Conservation (phyloP, 768 basidiomycete species). For the Daedaleopsis sinensis region DNA sequence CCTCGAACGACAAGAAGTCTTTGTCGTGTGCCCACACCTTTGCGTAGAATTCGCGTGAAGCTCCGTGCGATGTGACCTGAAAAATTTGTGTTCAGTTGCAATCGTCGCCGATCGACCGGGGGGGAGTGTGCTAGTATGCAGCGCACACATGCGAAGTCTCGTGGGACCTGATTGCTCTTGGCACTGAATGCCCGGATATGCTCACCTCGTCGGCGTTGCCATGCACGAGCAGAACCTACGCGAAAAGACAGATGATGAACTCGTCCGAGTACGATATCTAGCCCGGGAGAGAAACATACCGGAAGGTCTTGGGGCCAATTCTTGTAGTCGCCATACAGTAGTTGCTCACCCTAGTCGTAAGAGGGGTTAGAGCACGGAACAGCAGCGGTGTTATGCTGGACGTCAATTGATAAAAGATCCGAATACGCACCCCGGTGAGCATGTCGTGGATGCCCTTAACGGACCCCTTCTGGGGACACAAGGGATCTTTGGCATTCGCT, state of each 20-base stretch:
- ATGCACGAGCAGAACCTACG: constrained; percentile 62
- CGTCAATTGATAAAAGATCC: neutral
- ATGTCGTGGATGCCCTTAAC: constrained; percentile 24
- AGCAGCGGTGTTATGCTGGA: no score
- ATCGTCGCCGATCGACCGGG: no score
- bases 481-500: constrained; percentile 55
- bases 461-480: constrained; percentile 55
- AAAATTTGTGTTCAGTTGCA: no score
- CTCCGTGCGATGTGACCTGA: constrained; percentile 58
- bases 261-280: neutral
- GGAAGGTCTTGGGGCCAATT: constrained; percentile 71
- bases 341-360: constrained; percentile 55
- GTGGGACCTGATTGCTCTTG: no score
- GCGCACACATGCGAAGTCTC: no score
- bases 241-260: constrained; percentile 7
- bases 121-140: no score
- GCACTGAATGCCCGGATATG: no score
- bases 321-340: constrained; percentile 48
- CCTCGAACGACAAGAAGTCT: constrained; percentile 45
- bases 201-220: constrained; percentile 63
- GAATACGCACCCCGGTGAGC: constrained; percentile 24
- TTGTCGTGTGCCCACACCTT: constrained; percentile 56
- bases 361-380: no score
- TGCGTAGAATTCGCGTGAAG: constrained; percentile 56
- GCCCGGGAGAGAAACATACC: constrained; percentile 38